Percentiles rank a stretch among this genome's conserved stretches.
These are phyloP conservation scores for Coelastrella sp. DNA, from an alignment of 139 green algal genomes.

Conservation along the genomic window DNA sequence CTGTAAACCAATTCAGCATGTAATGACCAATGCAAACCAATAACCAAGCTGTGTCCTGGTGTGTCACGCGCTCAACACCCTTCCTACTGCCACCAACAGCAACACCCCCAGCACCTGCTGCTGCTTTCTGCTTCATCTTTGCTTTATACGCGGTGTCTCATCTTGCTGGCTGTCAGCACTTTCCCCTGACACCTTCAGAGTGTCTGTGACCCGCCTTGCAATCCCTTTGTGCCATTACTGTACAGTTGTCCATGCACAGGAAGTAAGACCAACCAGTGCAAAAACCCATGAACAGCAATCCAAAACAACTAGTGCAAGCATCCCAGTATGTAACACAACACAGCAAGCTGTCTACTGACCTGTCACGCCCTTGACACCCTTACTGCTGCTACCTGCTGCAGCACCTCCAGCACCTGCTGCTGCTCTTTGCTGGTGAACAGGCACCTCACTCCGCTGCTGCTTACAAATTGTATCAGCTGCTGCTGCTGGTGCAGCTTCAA, in stretches of 20 bases:
- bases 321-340: too few species aligned
- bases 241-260: too few species aligned
- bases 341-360: background rate
- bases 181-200: too few species aligned
- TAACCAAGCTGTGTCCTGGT: background rate
- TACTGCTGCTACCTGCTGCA: background rate
- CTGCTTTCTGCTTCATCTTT: slow-evolving; percentile 14
- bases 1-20: too few species aligned
- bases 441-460: background rate
- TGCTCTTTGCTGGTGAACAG: background rate
- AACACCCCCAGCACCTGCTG: background rate
- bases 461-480: too few species aligned
- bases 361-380: background rate
- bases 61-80: background rate
- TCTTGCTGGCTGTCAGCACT: background rate
- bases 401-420: background rate
- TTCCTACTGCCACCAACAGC: background rate
- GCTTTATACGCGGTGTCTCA: background rate
- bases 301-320: too few species aligned
- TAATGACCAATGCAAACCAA: too few species aligned
- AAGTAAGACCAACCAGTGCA: too few species aligned
- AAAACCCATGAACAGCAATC: too few species aligned
- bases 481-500: background rate
- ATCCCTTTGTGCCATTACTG: too few species aligned
- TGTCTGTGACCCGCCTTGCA: too few species aligned